Conservation (phyloP, 2,329 filamentous ascomycete genomes). For the Cladosporium sp. region DNA sequence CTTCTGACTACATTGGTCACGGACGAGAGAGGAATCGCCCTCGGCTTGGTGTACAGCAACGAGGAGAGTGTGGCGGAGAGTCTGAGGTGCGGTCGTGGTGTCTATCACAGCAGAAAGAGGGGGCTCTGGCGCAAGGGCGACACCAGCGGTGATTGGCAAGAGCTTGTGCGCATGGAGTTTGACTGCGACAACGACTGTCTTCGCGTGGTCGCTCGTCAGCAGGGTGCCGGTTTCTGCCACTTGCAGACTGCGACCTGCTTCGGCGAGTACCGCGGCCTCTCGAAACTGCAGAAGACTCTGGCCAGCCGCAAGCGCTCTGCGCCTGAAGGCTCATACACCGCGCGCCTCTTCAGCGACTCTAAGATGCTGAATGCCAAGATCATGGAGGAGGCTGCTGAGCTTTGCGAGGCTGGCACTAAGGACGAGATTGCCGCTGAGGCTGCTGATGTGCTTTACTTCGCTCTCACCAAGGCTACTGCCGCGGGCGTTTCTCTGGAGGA, state of each 20-base stretch:
- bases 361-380: conserved; percentile 92
- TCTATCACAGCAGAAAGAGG: conserved; percentile 94
- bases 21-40: conserved; percentile 76
- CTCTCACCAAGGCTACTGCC: conserved; percentile 80
- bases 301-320: conserved; percentile 76
- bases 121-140: conserved; percentile 97
- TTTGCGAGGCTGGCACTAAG: conserved; percentile 79
- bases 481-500: conserved; percentile 83
- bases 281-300: conserved; percentile 82
- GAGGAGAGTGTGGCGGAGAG: conserved; percentile 86
- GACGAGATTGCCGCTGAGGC: conserved; percentile 90
- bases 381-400: conserved; percentile 95
- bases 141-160: conserved; percentile 88
- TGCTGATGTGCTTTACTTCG: conserved; percentile 94
- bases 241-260: conserved; percentile 91
- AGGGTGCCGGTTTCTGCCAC: conserved; percentile 87
- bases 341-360: conserved; percentile 84
- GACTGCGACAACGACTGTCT: conserved; percentile 95
- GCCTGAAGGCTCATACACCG: conserved; percentile 88
- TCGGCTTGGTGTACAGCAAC: conserved; percentile 93
- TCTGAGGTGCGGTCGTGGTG: conserved; percentile 72
- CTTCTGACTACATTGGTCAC: conserved; percentile 88
- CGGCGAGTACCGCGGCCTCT: conserved; percentile 74
- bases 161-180: conserved; percentile 76
- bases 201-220: conserved; percentile 84